Evolutionary conservation across 805 yeast species (phyloP).

Genomic region (Candida vaughaniae): DNA sequence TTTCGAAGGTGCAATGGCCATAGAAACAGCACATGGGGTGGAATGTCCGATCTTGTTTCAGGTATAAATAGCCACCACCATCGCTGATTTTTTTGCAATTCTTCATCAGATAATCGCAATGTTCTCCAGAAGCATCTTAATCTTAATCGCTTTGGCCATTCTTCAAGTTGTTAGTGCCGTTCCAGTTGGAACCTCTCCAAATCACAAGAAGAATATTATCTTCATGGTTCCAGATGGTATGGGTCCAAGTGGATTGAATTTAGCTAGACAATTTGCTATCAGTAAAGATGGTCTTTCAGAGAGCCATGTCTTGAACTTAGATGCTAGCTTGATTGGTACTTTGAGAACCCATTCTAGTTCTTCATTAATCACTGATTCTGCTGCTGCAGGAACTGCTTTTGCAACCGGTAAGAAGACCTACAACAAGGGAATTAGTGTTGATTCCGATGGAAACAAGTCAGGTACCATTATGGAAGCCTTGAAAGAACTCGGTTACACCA

Average conservation of each 20-base stretch:
- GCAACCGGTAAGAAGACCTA: conserved; percentile 80
- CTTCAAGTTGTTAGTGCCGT: neutral
- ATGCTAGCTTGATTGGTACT: conserved; percentile 72
- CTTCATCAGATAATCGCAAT: too few relatives aligned
- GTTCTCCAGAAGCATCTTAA: neutral
- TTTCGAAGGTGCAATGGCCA: too few relatives aligned
- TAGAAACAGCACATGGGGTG: too few relatives aligned
- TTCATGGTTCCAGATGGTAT: conserved; percentile 95
- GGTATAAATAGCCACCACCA: too few relatives aligned
- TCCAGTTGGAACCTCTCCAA: neutral
- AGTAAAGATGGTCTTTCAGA: conserved; percentile 50
- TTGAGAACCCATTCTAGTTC: conserved; percentile 79
- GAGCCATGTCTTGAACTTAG: conserved; percentile 60
- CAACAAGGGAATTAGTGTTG: conserved; percentile 78
- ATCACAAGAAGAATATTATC: conserved; percentile 66
- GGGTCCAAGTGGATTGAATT: conserved; percentile 84
- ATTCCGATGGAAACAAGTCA: conserved; percentile 63
- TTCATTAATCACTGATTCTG: conserved; percentile 87
- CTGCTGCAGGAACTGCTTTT: conserved; percentile 97
- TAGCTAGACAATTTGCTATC: conserved; percentile 77
- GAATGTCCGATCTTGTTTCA: too few relatives aligned
- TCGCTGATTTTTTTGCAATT: too few relatives aligned
- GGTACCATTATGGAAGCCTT: conserved; percentile 89
- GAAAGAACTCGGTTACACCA: conserved; percentile 71
- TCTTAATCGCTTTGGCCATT: neutral